Base-by-base conservation (phyloP, 2,329 filamentous ascomycete species). In the Ascochyta clinopodiicola region DNA sequence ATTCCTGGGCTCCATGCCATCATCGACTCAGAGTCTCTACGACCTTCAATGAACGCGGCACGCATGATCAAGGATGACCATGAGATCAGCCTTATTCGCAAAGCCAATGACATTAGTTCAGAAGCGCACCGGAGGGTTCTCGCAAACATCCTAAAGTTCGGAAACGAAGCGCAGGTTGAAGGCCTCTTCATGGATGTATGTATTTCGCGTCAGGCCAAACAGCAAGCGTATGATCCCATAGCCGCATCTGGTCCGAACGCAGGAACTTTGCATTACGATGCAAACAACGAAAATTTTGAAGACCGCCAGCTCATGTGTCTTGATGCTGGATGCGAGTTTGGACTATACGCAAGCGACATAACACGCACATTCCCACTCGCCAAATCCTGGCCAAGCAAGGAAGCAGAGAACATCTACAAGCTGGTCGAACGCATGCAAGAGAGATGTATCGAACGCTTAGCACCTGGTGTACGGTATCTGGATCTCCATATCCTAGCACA, bases 211-310 rank as follows among this genome's bases (percentile, higher is more conserved):
- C 90, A 89, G 59, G 89, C 91, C 3, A 89, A 89, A 60, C 80
- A 86, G 45, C 91, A 96, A 78, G 88, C 94, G 0, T 99, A 99
- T 72, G 86, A 88, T 42, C 85, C 92, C n/a, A 97, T 99, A 64
- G 91, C 91, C 40, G 94, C 90, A 2, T 86, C 89, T 1, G 94
- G 94, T 1, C 72, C 81, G n/a, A 95, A 95, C 69, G 92, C 90
- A 6, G 87, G 89, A 13, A 93, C 90, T 0, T 80, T 98, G 36
- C 95, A 99, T 76, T 99, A 99, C 74, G 84, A 85, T 38, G 85
- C 84, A 48, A 98, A 99, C 72, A 83, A 96, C 67, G 84, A 89
- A 65, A 77, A 86, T 1, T 83, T 98, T 17, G 78, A 78, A 2
- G 86, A 88, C 24, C 84, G 88, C 53, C 86, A 93, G 68, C 82